phyloP scores from a whole-genome alignment of 1,284 basidiomycete genomes.

The Bjerkandera adusta region DNA sequence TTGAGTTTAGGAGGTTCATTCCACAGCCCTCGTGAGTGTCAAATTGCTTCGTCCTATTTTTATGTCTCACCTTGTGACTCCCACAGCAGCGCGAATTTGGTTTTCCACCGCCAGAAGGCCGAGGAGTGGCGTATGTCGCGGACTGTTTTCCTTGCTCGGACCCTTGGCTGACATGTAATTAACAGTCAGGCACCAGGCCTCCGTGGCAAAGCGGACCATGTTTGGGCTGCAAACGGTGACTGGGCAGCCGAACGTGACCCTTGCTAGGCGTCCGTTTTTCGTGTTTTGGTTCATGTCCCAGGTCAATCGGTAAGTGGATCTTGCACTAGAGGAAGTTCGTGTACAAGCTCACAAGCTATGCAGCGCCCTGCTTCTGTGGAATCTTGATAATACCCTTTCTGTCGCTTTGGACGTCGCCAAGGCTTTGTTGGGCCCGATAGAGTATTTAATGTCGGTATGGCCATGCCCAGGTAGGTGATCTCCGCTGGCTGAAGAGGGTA shows the following conservation, averaged over 20 bases:
- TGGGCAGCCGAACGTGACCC: constrained; percentile 50
- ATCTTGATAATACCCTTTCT: constrained; percentile 55
- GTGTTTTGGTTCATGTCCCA: constrained; percentile 80
- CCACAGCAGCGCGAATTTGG: constrained; percentile 45
- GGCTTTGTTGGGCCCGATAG: constrained; percentile 57
- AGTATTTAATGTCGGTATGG: constrained; percentile 67
- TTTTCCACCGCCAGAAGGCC: constrained; percentile 63
- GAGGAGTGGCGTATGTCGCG: constrained; percentile 68
- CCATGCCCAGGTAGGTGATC: constrained; percentile 56
- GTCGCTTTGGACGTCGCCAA: constrained; percentile 67
- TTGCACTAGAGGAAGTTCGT: not conserved
- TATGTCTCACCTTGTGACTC: not conserved
- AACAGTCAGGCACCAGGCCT: constrained; percentile 61
- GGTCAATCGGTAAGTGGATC: constrained; percentile 49
- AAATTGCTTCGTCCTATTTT: constrained; percentile 33
- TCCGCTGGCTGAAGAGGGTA: not conserved
- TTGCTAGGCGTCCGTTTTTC: constrained; percentile 63
- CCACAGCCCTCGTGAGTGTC: constrained; percentile 59
- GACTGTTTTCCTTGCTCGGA: constrained; percentile 11
- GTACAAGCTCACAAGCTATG: constrained; percentile 7
- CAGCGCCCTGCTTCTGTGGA: constrained; percentile 62
- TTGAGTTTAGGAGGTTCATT: constrained; percentile 64
- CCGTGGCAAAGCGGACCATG: constrained; percentile 59
- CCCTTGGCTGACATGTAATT: constrained; percentile 11
- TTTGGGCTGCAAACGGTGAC: constrained; percentile 60